Evolutionary conservation across 805 yeast species (phyloP).

Genomic region (Scheffersomyces stipitis): DNA sequence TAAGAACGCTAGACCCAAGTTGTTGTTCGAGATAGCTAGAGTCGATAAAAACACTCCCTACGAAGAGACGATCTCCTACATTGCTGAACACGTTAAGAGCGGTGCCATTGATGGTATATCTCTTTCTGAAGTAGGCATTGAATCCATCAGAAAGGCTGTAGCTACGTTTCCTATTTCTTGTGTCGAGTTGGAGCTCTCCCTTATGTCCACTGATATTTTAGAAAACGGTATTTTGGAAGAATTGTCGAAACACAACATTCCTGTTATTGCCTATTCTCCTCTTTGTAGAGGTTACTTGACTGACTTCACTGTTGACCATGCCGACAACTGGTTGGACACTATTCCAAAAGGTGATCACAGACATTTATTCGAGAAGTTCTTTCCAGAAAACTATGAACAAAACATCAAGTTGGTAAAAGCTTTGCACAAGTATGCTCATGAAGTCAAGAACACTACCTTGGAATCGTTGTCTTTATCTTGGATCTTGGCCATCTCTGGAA

Average conservation of each 20-base stretch:
- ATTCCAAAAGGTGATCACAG: conserved; percentile 60
- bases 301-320: conserved; percentile 4
- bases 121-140: conserved; percentile 68
- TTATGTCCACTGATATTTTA: conserved; percentile 63
- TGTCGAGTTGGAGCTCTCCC: conserved; percentile 78
- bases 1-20: conserved; percentile 29
- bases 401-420: conserved; percentile 52
- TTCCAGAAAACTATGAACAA: conserved; percentile 51
- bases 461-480: conserved; percentile 50
- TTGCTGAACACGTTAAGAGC: conserved; percentile 57
- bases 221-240: conserved; percentile 62
- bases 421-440: conserved; percentile 50
- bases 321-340: conserved; percentile 30
- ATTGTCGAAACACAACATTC: conserved; percentile 57
- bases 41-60: conserved; percentile 56
- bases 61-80: conserved; percentile 56
- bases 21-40: conserved; percentile 69
- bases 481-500: conserved; percentile 65
- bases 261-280: conserved; percentile 82
- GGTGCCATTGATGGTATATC: conserved; percentile 74
- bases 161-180: conserved; percentile 53
- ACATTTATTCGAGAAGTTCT: conserved; percentile 52
- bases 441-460: conserved; percentile 50
- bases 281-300: conserved; percentile 10
- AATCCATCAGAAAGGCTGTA: conserved; percentile 59